Percentiles rank a stretch among this genome's conserved stretches.
Evolutionary conservation across 1,139 yeast species (phyloP).

Genomic region (Hanseniaspora gamundiae): DNA sequence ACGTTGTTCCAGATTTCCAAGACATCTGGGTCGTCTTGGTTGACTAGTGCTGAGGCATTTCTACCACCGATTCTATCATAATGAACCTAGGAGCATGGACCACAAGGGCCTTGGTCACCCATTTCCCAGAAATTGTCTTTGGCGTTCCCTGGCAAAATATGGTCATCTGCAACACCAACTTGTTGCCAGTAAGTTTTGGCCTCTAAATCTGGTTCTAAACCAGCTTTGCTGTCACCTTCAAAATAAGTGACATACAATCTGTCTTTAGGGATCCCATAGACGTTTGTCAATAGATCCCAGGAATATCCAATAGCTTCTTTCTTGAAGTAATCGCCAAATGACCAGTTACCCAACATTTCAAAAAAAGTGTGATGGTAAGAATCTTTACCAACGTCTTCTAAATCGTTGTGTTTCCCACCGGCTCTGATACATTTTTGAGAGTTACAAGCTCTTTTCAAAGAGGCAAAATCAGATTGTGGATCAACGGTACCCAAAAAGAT

Average conservation of each 20-base stretch:
- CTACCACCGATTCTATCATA: constrained; percentile 97
- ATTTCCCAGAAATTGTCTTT: constrained; percentile 98
- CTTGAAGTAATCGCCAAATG: constrained; percentile 97
- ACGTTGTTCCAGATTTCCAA: constrained; percentile 97
- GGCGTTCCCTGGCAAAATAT: constrained; percentile 81
- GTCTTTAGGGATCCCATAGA: constrained; percentile 64
- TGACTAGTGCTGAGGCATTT: constrained; percentile 81
- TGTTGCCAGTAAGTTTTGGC: constrained; percentile 79
- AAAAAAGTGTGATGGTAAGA: constrained; percentile 96
- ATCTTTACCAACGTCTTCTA: constrained; percentile 96
- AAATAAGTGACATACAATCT: constrained; percentile 90
- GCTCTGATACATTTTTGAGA: constrained; percentile 98
- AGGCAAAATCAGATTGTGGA: constrained; percentile 78
- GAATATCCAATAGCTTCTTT: constrained; percentile 80
- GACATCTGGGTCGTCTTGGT: constrained; percentile 95
- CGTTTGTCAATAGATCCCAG: constrained; percentile 83
- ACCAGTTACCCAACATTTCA: constrained; percentile 99
- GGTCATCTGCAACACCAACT: constrained; percentile 84
- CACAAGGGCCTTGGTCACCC: constrained; percentile 99
- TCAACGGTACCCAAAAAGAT: constrained; percentile 94
- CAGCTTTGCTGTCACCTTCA: constrained; percentile 76
- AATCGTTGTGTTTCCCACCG: constrained; percentile 97
- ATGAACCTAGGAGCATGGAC: constrained; percentile 96
- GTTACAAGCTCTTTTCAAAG: constrained; percentile 79
- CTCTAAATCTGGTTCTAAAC: constrained; percentile 89